Conservation (phyloP, 2,329 filamentous ascomycete species). For the Alternaria sp. region DNA sequence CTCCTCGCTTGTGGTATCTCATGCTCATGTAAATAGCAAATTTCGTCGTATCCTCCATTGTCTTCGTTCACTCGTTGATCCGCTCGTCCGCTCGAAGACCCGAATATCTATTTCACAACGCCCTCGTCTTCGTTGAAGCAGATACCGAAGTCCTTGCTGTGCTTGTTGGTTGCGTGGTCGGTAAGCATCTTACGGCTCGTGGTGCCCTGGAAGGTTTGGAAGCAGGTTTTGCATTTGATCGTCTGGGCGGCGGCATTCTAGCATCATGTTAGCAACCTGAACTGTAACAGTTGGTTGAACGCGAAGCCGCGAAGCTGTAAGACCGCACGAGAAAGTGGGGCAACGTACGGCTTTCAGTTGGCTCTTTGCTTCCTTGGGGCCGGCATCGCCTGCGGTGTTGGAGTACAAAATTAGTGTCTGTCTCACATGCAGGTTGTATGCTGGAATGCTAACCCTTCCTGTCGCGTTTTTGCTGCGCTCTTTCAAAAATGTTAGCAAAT, state of each 20-base stretch:
- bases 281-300: background rate
- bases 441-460: slow-evolving; percentile 32
- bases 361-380: slow-evolving; percentile 8
- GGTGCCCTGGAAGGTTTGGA: slow-evolving; percentile 80
- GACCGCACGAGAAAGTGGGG: background rate
- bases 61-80: slow-evolving; percentile 10
- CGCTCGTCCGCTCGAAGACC: slow-evolving; percentile 4
- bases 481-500: slow-evolving; percentile 32
- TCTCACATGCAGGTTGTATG: slow-evolving; percentile 43
- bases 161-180: slow-evolving; percentile 78
- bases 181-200: slow-evolving; percentile 74
- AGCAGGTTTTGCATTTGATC: slow-evolving; percentile 80
- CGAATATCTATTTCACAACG: slow-evolving; percentile 35
- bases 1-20: slow-evolving; percentile 35
- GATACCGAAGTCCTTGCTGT: slow-evolving; percentile 73
- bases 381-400: slow-evolving; percentile 2
- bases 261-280: slow-evolving; percentile 8
- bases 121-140: slow-evolving; percentile 65
- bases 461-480: slow-evolving; percentile 52
- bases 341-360: slow-evolving; percentile 40
- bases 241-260: slow-evolving; percentile 77
- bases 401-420: background rate
- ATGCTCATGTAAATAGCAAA: slow-evolving; percentile 27
- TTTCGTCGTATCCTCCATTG: slow-evolving; percentile 11
- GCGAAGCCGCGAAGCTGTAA: background rate